phyloP scores from a whole-genome alignment of 2,329 filamentous ascomycete genomes.

The Pseudocercospora eumusae region DNA sequence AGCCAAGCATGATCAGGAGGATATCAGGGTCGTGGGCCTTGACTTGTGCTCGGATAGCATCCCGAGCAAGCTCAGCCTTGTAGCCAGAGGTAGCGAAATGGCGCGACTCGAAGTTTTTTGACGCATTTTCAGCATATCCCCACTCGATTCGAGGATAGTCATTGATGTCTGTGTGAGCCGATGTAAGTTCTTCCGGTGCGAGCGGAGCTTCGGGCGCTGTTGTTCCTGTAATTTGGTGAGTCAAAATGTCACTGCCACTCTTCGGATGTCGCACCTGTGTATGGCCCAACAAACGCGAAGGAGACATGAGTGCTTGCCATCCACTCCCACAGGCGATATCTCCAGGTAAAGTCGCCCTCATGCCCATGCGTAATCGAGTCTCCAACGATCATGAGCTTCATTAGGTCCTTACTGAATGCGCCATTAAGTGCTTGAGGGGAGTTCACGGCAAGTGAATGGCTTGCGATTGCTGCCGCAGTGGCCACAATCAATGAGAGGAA shows the following conservation, averaged over 20 bases:
- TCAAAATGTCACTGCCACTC: background rate
- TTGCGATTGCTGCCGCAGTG: background rate
- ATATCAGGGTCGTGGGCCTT: constrained; percentile 38
- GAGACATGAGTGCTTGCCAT: constrained; percentile 32
- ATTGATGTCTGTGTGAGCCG: background rate
- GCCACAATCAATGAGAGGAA: background rate
- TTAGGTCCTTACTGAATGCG: background rate
- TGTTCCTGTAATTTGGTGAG: background rate
- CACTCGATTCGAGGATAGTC: constrained; percentile 26
- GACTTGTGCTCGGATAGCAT: constrained; percentile 36
- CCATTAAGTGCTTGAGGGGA: background rate
- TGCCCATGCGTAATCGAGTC: constrained; percentile 32
- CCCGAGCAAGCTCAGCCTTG: constrained; percentile 38
- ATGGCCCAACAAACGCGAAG: constrained; percentile 43
- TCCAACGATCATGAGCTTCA: constrained; percentile 29
- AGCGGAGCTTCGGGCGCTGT: constrained; percentile 3
- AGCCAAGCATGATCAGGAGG: constrained; percentile 29
- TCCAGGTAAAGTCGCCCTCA: constrained; percentile 49
- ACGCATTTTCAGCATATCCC: constrained; percentile 39
- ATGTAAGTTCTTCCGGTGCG: constrained; percentile 16
- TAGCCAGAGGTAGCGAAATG: constrained; percentile 34
- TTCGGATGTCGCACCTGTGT: constrained; percentile 36
- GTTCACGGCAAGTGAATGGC: background rate
- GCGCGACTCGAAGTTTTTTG: constrained; percentile 28
- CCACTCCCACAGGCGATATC: constrained; percentile 48